phyloP scores from a whole-genome alignment of 345 rosid genomes.

The Sapria himalayana region DNA sequence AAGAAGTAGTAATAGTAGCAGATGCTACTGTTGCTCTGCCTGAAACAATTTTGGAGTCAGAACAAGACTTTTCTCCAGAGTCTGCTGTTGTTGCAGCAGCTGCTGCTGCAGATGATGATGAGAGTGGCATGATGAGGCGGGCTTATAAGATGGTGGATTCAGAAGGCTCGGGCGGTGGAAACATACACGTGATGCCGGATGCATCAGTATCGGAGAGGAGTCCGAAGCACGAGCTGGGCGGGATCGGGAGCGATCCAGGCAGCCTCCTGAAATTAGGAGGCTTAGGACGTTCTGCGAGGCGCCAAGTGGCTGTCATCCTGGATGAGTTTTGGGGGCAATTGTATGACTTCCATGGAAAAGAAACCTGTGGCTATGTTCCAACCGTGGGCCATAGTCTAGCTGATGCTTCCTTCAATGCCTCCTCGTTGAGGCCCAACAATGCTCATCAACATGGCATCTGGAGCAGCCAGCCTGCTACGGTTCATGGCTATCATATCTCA shows the following conservation, averaged over 20 bases:
- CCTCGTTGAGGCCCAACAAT: slow-evolving; percentile 31
- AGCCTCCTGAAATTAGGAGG: slow-evolving; percentile 92
- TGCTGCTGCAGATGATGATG: slow-evolving; percentile 18
- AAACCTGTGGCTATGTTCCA: slow-evolving; percentile 28
- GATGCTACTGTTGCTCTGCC: slow-evolving; percentile 33
- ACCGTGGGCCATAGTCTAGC: slow-evolving; percentile 37
- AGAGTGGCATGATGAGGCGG: too few species aligned
- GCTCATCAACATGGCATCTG: slow-evolving; percentile 25
- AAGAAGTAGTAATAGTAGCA: slow-evolving; percentile 16
- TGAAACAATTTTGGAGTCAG: slow-evolving; percentile 30
- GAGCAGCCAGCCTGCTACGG: slow-evolving; percentile 59
- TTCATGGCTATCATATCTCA: slow-evolving; percentile 56
- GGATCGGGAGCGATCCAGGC: slow-evolving; percentile 63
- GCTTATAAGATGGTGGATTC: too few species aligned
- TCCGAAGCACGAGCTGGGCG: too few species aligned
- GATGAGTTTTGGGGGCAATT: slow-evolving; percentile 94
- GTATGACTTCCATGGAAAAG: slow-evolving; percentile 59
- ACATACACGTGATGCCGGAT: slow-evolving; percentile 34
- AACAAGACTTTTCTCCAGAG: slow-evolving; percentile 21
- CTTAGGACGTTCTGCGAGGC: slow-evolving; percentile 87
- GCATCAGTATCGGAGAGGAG: slow-evolving; percentile 77
- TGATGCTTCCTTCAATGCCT: slow-evolving; percentile 25
- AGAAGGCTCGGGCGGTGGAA: too few species aligned
- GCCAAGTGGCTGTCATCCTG: slow-evolving; percentile 49
- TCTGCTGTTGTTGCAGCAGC: slow-evolving; percentile 8